Percentiles rank a stretch among this genome's conserved stretches.
These are phyloP conservation scores for Aspergillus ellipticus DNA, from an alignment of 495 filamentous ascomycete species.

Conservation along the genomic window DNA sequence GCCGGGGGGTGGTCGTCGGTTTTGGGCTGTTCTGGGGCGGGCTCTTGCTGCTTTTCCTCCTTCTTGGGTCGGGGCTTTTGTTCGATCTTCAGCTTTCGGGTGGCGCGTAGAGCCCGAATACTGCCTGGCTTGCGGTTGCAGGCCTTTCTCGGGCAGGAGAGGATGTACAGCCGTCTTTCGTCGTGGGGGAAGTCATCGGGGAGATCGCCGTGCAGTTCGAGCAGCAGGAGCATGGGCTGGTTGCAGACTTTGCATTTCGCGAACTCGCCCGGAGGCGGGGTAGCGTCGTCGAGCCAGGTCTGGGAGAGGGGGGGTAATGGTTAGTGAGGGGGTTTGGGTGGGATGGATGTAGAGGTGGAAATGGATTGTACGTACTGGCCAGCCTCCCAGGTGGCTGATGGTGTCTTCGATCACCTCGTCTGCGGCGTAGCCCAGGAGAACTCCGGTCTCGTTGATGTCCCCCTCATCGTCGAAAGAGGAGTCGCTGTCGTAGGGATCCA, in stretches of 20 bases:
- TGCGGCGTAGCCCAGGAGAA: constrained; percentile 87
- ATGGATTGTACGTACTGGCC: constrained; percentile 60
- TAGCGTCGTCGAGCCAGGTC: constrained; percentile 73
- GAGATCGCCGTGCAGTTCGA: constrained; percentile 89
- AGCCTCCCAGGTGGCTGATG: constrained; percentile 86
- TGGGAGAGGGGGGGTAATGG: constrained; percentile 25
- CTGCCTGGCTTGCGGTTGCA: constrained; percentile 83
- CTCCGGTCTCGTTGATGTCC: constrained; percentile 78
- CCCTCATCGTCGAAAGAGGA: constrained; percentile 58
- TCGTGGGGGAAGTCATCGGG: constrained; percentile 80
- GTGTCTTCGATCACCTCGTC: constrained; percentile 75
- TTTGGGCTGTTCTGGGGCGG: too few relatives aligned
- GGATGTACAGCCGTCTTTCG: constrained; percentile 82
- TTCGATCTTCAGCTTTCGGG: constrained; percentile 41
- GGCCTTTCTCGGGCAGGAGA: constrained; percentile 69
- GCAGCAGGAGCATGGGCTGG: constrained; percentile 72
- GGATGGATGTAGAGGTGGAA: background rate
- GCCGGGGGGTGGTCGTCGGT: constrained; percentile 20
- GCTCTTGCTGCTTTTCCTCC: constrained; percentile 33
- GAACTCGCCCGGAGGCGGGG: constrained; percentile 70
- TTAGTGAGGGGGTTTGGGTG: constrained; percentile 1
- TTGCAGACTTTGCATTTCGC: constrained; percentile 90
- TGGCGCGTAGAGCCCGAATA: constrained; percentile 65
- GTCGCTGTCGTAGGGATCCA: constrained; percentile 85
- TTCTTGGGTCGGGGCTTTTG: constrained; percentile 16